These are phyloP conservation scores for Sporisorium scitamineum DNA, from an alignment of 1,284 basidiomycete genomes.

Conservation along the genomic window DNA sequence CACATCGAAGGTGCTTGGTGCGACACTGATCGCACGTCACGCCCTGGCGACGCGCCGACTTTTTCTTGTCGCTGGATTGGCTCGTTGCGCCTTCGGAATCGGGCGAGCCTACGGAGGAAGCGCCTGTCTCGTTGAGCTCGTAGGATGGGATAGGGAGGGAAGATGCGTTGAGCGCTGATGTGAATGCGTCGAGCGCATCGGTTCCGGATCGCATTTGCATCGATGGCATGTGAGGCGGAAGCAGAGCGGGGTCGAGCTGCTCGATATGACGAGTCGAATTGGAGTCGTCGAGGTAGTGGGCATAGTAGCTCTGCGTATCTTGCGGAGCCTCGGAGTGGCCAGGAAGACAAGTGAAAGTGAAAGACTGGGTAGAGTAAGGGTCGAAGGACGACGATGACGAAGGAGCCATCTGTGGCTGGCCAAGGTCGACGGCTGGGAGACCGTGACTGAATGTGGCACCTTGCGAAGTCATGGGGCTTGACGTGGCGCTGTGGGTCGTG, in stretches of 20 bases:
- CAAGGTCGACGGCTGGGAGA: conserved; percentile 4
- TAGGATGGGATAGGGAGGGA: conserved; percentile 15
- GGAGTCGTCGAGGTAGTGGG: conserved; percentile 29
- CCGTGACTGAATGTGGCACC: conserved; percentile 7
- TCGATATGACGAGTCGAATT: neutral
- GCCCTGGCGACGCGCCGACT: conserved; percentile 44
- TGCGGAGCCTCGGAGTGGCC: conserved; percentile 8
- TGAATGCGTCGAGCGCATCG: conserved; percentile 11
- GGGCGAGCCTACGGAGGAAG: conserved; percentile 10
- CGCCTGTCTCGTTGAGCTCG: conserved; percentile 6
- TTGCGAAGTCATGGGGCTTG: conserved; percentile 1
- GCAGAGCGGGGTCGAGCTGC: conserved; percentile 14
- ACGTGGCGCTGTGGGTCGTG: neutral
- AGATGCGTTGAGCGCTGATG: conserved; percentile 12
- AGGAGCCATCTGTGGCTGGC: neutral
- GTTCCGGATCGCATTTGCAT: conserved; percentile 2
- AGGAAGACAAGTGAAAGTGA: conserved; percentile 19
- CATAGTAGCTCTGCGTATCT: conserved; percentile 27
- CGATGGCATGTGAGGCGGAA: conserved; percentile 11
- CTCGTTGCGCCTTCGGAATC: conserved; percentile 21
- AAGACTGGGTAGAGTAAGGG: conserved; percentile 4
- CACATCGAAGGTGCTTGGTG: conserved; percentile 63
- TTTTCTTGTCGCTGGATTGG: conserved; percentile 38
- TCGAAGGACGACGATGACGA: conserved; percentile 18
- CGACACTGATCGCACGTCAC: conserved; percentile 65